phyloP scores from a whole-genome alignment of 495 filamentous ascomycete species.

The Xylaria curta region DNA sequence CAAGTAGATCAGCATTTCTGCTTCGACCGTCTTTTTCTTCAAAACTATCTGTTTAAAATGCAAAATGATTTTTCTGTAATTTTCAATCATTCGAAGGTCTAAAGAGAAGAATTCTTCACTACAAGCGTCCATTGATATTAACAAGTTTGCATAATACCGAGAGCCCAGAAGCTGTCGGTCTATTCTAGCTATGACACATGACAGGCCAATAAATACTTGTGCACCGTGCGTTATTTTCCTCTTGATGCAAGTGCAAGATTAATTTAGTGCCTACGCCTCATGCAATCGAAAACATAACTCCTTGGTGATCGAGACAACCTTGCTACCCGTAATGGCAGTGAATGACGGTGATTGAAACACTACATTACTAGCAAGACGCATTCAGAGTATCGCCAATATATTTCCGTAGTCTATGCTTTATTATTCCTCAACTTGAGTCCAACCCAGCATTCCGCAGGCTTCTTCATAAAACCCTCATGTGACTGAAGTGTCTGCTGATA shows the following conservation, averaged over 20 bases:
- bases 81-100: too few species aligned
- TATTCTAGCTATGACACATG: too few species aligned
- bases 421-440: slow-evolving; percentile 62
- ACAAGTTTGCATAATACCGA: too few species aligned
- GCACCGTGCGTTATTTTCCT: too few species aligned
- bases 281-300: neutral
- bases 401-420: neutral
- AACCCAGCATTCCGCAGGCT: slow-evolving; percentile 70
- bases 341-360: neutral
- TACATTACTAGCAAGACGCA: neutral
- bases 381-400: neutral
- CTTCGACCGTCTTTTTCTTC: too few species aligned
- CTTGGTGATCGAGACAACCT: neutral
- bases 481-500: slow-evolving; percentile 74
- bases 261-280: neutral
- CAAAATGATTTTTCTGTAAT: too few species aligned
- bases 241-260: neutral
- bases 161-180: too few species aligned
- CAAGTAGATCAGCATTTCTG: too few species aligned
- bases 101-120: too few species aligned
- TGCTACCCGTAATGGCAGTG: neutral
- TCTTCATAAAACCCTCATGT: slow-evolving; percentile 81
- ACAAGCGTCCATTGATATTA: too few species aligned
- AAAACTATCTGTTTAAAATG: too few species aligned
- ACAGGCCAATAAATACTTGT: too few species aligned